Percentiles rank a stretch among this genome's conserved stretches.
phyloP scores from a whole-genome alignment of 2,329 filamentous ascomycete species.

The Lecanicillium sp. region DNA sequence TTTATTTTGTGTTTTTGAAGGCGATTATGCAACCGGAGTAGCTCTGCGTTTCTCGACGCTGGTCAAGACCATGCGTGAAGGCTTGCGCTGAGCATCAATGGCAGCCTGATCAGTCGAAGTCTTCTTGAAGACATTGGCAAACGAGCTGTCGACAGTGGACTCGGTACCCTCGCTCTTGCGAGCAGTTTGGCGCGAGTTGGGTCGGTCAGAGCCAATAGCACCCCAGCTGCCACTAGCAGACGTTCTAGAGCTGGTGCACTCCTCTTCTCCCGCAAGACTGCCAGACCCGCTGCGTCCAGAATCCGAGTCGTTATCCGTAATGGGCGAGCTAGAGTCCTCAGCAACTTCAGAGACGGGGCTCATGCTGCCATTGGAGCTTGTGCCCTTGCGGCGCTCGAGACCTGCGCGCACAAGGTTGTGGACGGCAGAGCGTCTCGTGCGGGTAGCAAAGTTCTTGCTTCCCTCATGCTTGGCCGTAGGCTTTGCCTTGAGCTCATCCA shows the following conservation, averaged over 20 bases:
- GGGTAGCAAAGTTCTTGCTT: conserved; percentile 94
- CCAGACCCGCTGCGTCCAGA: conserved; percentile 66
- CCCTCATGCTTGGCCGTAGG: conserved; percentile 91
- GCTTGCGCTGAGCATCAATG: conserved; percentile 63
- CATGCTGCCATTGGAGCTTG: conserved; percentile 68
- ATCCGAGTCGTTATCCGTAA: conserved; percentile 68
- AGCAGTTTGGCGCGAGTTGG: conserved; percentile 60
- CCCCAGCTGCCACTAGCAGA: conserved; percentile 66
- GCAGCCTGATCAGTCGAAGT: conserved; percentile 46
- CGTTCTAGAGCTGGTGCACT: conserved; percentile 66
- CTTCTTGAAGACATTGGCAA: conserved; percentile 60
- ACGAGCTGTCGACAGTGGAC: conserved; percentile 47
- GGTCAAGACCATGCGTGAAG: conserved; percentile 78
- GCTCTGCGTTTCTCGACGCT: conserved; percentile 83
- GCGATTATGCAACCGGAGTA: conserved; percentile 16
- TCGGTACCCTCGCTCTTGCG: conserved; percentile 57
- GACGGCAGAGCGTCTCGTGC: conserved; percentile 85
- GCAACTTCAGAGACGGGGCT: conserved; percentile 81
- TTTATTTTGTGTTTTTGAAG: too few relatives aligned
- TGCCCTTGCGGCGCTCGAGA: conserved; percentile 74
- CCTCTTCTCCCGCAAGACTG: conserved; percentile 68
- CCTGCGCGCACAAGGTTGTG: conserved; percentile 88
- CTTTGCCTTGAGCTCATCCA: conserved; percentile 84
- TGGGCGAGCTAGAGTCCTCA: conserved; percentile 58
- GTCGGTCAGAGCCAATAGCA: conserved; percentile 82